Conservation (phyloP, 345 rosid species). For the Mercurialis annua region DNA sequence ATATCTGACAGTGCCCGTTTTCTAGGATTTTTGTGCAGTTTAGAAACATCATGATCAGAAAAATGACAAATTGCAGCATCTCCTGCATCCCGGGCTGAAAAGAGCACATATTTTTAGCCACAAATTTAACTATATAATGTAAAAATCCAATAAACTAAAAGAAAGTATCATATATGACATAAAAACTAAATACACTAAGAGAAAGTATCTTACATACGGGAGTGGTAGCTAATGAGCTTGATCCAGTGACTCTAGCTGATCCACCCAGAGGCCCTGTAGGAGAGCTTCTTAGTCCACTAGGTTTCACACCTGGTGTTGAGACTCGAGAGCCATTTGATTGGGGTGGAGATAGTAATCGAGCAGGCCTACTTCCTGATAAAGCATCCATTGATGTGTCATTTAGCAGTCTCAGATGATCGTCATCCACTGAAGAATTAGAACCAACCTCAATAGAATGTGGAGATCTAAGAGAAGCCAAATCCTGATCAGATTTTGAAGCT, state of each 20-base stretch:
- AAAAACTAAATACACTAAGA: slow-evolving; percentile 15
- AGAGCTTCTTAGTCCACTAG: slow-evolving; percentile 45
- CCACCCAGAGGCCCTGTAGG: slow-evolving; percentile 39
- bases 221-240: slow-evolving; percentile 50
- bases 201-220: slow-evolving; percentile 74
- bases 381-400: slow-evolving; percentile 40
- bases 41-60: slow-evolving; percentile 41
- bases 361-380: slow-evolving; percentile 38
- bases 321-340: slow-evolving; percentile 39
- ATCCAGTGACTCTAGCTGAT: slow-evolving; percentile 38
- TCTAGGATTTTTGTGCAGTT: slow-evolving; percentile 46
- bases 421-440: slow-evolving; percentile 37
- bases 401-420: slow-evolving; percentile 46
- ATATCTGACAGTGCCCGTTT: slow-evolving; percentile 71
- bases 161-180: slow-evolving; percentile 75
- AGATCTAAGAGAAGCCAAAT: slow-evolving; percentile 66
- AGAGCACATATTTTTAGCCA: slow-evolving; percentile 28
- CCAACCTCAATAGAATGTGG: slow-evolving; percentile 47
- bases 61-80: slow-evolving; percentile 34
- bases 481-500: slow-evolving; percentile 79
- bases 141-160: slow-evolving; percentile 14
- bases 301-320: slow-evolving; percentile 41
- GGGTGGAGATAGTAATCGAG: slow-evolving; percentile 61
- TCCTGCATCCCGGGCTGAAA: slow-evolving; percentile 53
- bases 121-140: slow-evolving; percentile 10